phyloP scores from a whole-genome alignment of 148 eudicot genomes.

The Vaccinium corymbosum region DNA sequence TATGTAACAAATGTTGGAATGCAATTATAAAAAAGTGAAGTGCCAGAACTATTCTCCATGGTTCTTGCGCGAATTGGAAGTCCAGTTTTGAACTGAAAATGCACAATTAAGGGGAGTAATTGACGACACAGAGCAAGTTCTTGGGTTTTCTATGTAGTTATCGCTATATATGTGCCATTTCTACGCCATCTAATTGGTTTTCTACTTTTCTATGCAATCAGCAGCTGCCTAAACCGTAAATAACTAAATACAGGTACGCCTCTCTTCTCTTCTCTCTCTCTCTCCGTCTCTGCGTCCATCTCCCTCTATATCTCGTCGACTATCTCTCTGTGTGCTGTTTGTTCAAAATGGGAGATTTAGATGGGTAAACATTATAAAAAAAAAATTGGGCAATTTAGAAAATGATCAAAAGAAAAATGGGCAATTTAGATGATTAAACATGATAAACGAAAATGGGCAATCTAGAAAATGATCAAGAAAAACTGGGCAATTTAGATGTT shows the following conservation, averaged over 20 bases:
- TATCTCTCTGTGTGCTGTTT: neutral
- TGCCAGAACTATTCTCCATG: too few relatives aligned
- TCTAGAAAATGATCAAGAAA: neutral
- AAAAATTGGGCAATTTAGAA: neutral
- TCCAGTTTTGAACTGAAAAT: neutral
- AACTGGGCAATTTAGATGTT: neutral
- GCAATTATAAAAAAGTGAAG: neutral
- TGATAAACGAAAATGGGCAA: neutral
- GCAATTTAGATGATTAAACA: neutral
- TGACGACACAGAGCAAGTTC: neutral
- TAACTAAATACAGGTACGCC: neutral
- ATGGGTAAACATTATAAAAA: too few relatives aligned
- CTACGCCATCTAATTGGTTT: neutral
- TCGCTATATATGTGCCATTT: neutral
- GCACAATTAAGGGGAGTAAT: neutral
- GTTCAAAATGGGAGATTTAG: too few relatives aligned
- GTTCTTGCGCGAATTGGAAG: neutral
- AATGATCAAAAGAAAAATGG: neutral
- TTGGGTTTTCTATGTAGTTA: slow-evolving; percentile 1
- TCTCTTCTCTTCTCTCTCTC: neutral
- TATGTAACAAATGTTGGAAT: too few relatives aligned
- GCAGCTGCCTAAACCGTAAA: neutral
- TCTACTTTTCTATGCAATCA: neutral
- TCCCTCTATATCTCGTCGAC: neutral
- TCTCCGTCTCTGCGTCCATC: neutral